A percentile compares a stretch with the other conserved stretches of the same genome.
phyloP scores from a whole-genome alignment of 2,329 filamentous ascomycete genomes.

The Fusarium zealandicum region DNA sequence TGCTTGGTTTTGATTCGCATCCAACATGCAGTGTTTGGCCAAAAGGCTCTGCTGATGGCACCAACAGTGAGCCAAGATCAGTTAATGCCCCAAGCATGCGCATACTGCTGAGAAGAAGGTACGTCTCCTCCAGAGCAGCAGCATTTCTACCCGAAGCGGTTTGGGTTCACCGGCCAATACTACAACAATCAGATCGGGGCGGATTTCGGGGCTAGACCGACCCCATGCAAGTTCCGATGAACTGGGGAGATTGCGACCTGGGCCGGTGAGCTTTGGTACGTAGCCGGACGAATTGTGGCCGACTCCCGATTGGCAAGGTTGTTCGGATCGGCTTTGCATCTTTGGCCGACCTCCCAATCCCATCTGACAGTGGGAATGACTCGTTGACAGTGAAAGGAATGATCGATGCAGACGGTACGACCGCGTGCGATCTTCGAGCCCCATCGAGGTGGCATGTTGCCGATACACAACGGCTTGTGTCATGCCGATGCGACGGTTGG shows the following conservation, averaged over 20 bases:
- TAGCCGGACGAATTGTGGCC: conserved; percentile 6
- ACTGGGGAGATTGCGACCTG: conserved; percentile 7
- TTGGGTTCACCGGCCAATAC: not conserved
- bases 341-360: not conserved
- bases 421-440: conserved; percentile 26
- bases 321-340: not conserved
- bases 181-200: too few relatives aligned
- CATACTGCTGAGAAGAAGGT: too few relatives aligned
- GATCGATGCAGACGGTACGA: conserved; percentile 6
- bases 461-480: conserved; percentile 25
- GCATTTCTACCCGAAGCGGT: too few relatives aligned
- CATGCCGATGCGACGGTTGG: conserved; percentile 11
- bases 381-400: conserved; percentile 1
- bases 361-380: not conserved
- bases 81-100: too few relatives aligned
- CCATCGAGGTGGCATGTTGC: conserved; percentile 31
- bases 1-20: not conserved
- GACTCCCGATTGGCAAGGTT: conserved; percentile 12
- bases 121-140: too few relatives aligned
- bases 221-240: too few relatives aligned
- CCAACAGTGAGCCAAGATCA: too few relatives aligned
- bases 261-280: conserved; percentile 4
- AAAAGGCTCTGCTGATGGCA: too few relatives aligned
- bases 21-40: too few relatives aligned
- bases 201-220: too few relatives aligned